phyloP scores from a whole-genome alignment of 257 asterid genomes.

The Verbascum thapsus region DNA sequence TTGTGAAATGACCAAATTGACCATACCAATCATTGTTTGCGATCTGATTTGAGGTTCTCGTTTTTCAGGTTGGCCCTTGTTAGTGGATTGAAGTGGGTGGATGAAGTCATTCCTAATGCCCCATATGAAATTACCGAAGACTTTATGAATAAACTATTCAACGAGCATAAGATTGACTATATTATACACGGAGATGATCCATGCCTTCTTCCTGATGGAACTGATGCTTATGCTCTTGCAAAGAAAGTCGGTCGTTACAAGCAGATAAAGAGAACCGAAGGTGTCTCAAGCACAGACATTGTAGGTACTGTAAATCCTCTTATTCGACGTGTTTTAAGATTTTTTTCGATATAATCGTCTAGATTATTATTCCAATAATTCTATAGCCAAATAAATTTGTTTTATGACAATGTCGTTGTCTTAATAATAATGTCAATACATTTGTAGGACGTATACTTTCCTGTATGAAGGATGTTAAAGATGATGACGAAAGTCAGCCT shows the following conservation, averaged over 20 bases:
- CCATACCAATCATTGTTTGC: too few relatives aligned
- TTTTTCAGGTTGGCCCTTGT: conserved; percentile 79
- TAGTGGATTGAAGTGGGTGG: conserved; percentile 97
- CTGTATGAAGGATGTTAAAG: conserved; percentile 46
- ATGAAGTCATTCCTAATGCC: conserved; percentile 88
- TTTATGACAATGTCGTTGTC: not conserved
- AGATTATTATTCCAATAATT: too few relatives aligned
- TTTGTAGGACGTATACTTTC: conserved; percentile 81
- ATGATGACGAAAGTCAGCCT: too few relatives aligned
- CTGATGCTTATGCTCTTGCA: conserved; percentile 94
- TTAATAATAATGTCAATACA: conserved; percentile 17
- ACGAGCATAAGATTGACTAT: conserved; percentile 84
- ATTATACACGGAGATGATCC: conserved; percentile 97
- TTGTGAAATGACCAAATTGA: too few relatives aligned
- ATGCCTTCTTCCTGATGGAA: conserved; percentile 93
- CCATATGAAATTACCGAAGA: conserved; percentile 93
- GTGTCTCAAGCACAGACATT: conserved; percentile 97
- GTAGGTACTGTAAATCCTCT: conserved; percentile 78
- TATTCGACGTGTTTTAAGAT: conserved; percentile 20
- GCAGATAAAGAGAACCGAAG: conserved; percentile 97
- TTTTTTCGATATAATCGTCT: too few relatives aligned
- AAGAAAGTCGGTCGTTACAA: conserved; percentile 94
- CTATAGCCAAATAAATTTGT: too few relatives aligned
- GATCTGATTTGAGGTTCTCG: conserved; percentile 34
- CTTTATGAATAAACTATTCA: conserved; percentile 81